Evolutionary conservation across 2,329 filamentous ascomycete genomes (phyloP), one percentile per base, ranked within the genome.

Genomic region (Penicillium sp.): DNA sequence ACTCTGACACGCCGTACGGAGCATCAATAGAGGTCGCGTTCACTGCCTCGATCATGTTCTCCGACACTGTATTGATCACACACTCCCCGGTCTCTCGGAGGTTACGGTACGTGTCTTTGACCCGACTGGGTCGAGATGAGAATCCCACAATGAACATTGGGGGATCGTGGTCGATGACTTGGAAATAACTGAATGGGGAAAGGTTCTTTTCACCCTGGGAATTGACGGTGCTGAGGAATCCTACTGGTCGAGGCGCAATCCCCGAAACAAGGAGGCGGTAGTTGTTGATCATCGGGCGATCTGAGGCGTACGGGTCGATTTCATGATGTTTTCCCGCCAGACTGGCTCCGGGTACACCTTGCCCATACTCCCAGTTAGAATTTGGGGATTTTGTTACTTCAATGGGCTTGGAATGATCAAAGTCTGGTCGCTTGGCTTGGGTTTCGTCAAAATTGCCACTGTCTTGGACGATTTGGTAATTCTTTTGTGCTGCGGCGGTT

Each of bases 211-310:
- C 71, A n/a, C 89, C 89, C 66, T 90, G 86, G 23, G 75, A 74
- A 3, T 76, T 79, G n/a, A 79, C 69, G 0, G 84, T 87, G 29
- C 77, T 80, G 0, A 85, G 69, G 64, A 87, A 85, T 0, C 83
- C 84, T 23, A 96, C 86, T 11, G 92, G 92, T 7, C 92, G 86
- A 1, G 92, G 92, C 6, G 91, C 82, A 61, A 96, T 84, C 59
- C 84, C 86, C 10, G 85, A 89, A 72, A 96, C 94, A 60, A 96
- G 81, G 6, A 96, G 84, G 74, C 94, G 95, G 83, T 96, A 96
- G 80, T 96, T 96, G 78, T 84, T 85, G 3, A 80, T 77, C 0
- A 85, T 76, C 0, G 84, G 82, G 0, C 92, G 83, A 49, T 85
- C 88, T 19, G 84, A 75, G 44, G 81, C 86, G 72, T 92, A 87